phyloP scores from a whole-genome alignment of 768 basidiomycete genomes.

The Lanmaoa pseudosensibilis region DNA sequence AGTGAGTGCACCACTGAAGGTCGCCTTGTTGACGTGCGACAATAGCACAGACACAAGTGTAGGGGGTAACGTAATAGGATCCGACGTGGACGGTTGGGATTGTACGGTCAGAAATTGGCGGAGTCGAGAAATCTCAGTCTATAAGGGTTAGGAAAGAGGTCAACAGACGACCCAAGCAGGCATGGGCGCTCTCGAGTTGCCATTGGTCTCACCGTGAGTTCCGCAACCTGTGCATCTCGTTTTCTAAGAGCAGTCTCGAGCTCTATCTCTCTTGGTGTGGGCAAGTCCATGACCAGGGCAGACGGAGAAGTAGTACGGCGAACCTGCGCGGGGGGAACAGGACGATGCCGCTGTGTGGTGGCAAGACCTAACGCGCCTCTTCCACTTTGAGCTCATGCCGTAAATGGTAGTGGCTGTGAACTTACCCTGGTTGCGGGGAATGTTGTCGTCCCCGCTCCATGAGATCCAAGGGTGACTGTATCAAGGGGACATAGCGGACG shows the following conservation, averaged over 20 bases:
- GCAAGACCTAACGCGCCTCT: constrained; percentile 32
- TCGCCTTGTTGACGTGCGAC: constrained; percentile 58
- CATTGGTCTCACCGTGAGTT: constrained; percentile 61
- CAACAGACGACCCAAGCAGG: constrained; percentile 19
- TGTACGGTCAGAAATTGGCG: constrained; percentile 65
- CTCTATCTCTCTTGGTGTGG: constrained; percentile 74
- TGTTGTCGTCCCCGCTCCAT: background rate
- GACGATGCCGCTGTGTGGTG: constrained; percentile 31
- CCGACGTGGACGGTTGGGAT: constrained; percentile 55
- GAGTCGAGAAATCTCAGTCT: constrained; percentile 76
- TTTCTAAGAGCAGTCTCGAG: constrained; percentile 77
- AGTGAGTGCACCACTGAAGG: constrained; percentile 29
- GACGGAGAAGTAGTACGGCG: constrained; percentile 13
- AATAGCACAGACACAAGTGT: constrained; percentile 66
- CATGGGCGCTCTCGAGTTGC: constrained; percentile 22
- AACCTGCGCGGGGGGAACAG: constrained; percentile 11
- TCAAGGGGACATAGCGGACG: background rate
- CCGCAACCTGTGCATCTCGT: constrained; percentile 68
- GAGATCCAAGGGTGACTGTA: background rate
- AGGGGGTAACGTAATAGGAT: constrained; percentile 69
- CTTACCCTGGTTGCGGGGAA: constrained; percentile 1
- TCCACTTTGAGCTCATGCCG: constrained; percentile 28
- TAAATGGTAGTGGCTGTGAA: constrained; percentile 34
- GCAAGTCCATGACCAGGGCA: constrained; percentile 58
- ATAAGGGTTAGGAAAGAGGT: constrained; percentile 11